Evolutionary conservation across 1,284 basidiomycete species (phyloP), one percentile per base, ranked within the genome.

Genomic region (Trichosporon coremiiforme): DNA sequence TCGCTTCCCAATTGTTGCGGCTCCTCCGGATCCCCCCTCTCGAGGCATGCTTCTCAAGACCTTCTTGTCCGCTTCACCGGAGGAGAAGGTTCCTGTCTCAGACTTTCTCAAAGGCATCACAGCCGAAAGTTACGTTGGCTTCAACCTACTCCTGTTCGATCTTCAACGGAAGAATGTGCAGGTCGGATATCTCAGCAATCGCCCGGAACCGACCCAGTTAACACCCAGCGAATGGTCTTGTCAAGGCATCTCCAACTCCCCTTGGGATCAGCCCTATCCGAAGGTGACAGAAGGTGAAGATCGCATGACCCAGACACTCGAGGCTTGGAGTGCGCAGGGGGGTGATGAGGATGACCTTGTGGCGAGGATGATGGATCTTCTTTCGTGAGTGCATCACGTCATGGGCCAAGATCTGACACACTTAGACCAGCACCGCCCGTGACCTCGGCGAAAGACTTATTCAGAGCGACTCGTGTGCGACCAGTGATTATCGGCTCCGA

Each of bases 61-160:
- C 1, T 80, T 76, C 69, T 75, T 81, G 10, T 68, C 73, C 4
- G 69, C 75, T 10, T 35, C 74, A 6, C 75, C 76, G 1, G 15
- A 63, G 2, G 7, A 68, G 15, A 20, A 64, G 15, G 53, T 63
- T 8, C 35, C 35, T 6, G 69, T 79, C 6, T 50, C 73, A 8
- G 70, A 71, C 0, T 80, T 77, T 47, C 72, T 81, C n/a, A n/a
- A 66, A 4, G 41, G 70, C 0, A 70, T 25, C 25, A 25, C 25
- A 25, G 25, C 25, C 25, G 25, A 25, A 25, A 25, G 25, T 25
- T 25, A 25, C 67, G 79, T 79, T 33, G 81, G 82, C 1, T 83
- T 82, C 79, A 84, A 84, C 70, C 75, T 84, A n/a, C 71, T 83
- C 0, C 64, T 82, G 0, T 80, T 83, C 72, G 71, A 76, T n/a